Evolutionary conservation across 805 yeast species (phyloP).

Genomic region (Ogataea paradorogensis): DNA sequence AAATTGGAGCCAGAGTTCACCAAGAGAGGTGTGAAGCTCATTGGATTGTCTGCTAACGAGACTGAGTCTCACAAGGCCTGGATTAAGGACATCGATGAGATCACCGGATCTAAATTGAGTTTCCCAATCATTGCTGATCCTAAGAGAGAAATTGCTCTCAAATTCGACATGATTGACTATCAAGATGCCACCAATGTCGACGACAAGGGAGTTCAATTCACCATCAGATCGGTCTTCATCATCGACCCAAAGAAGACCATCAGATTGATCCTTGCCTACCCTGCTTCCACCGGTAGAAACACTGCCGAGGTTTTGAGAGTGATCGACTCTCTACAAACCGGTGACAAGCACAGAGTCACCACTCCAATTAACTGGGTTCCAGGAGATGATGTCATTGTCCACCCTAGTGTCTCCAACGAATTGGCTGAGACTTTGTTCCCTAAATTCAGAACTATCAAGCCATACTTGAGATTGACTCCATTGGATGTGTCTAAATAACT

Average conservation of each 20-base stretch:
- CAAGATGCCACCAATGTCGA: conserved; percentile 67
- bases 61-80: conserved; percentile 60
- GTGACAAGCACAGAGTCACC: conserved; percentile 58
- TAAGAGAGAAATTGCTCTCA: conserved; percentile 54
- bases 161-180: conserved; percentile 69
- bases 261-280: conserved; percentile 62
- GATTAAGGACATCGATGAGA: conserved; percentile 71
- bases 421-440: conserved; percentile 62
- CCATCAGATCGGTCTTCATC: conserved; percentile 69
- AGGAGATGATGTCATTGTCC: conserved; percentile 72
- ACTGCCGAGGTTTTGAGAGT: conserved; percentile 72
- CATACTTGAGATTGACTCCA: conserved; percentile 59
- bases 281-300: conserved; percentile 74
- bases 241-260: conserved; percentile 66
- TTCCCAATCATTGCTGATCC: conserved; percentile 74
- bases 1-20: conserved; percentile 66
- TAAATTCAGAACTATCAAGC: conserved; percentile 57
- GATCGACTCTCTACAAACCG: conserved; percentile 64
- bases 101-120: conserved; percentile 53
- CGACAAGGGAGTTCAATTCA: conserved; percentile 60
- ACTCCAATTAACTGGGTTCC: conserved; percentile 71
- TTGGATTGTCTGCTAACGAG: conserved; percentile 67
- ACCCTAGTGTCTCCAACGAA: conserved; percentile 59
- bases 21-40: conserved; percentile 60
- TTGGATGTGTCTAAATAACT: conserved; percentile 20